A percentile compares a stretch with the other conserved stretches of the same genome.
phyloP scores from a whole-genome alignment of 192 early-diverging fungal genomes.

The Coemansia pectinata region DNA sequence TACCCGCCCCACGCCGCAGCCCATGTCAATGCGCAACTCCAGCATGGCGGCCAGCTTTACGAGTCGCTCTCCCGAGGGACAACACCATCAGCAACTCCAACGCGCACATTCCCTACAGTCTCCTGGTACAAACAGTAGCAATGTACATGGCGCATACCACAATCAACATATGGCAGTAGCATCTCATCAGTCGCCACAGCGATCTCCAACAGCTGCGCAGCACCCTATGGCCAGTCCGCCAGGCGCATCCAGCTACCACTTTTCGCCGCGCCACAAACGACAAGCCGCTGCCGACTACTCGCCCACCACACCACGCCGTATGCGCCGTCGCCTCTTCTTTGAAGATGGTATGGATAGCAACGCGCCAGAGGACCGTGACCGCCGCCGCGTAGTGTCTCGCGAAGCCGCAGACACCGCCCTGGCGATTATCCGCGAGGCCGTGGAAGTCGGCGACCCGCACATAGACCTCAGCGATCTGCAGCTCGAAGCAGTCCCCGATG shows the following conservation, averaged over 20 bases:
- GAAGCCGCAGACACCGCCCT: constrained; percentile 28
- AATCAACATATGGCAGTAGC: neutral
- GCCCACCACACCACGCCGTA: constrained; percentile 32
- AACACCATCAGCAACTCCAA: constrained; percentile 27
- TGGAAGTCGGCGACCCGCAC: constrained; percentile 46
- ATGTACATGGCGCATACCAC: neutral
- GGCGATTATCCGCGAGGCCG: constrained; percentile 46
- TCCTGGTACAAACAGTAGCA: neutral
- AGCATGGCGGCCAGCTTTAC: constrained; percentile 32
- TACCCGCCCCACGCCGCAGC: constrained; percentile 22
- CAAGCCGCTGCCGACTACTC: constrained; percentile 6
- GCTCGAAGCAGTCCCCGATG: constrained; percentile 45
- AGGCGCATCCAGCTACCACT: constrained; percentile 16
- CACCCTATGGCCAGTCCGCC: constrained; percentile 10
- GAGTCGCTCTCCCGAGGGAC: constrained; percentile 30
- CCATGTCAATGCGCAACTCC: constrained; percentile 31
- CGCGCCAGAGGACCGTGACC: constrained; percentile 24
- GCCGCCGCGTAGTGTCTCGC: constrained; percentile 4
- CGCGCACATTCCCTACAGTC: constrained; percentile 45
- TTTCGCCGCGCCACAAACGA: constrained; percentile 42
- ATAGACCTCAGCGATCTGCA: constrained; percentile 56
- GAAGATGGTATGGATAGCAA: constrained; percentile 29
- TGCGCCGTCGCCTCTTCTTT: constrained; percentile 52
- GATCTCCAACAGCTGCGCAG: neutral
- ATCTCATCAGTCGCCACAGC: neutral